Percentiles rank a stretch among this genome's conserved stretches.
phyloP scores from a whole-genome alignment of 192 early-diverging fungal species.

The Allomyces javanicus region DNA sequence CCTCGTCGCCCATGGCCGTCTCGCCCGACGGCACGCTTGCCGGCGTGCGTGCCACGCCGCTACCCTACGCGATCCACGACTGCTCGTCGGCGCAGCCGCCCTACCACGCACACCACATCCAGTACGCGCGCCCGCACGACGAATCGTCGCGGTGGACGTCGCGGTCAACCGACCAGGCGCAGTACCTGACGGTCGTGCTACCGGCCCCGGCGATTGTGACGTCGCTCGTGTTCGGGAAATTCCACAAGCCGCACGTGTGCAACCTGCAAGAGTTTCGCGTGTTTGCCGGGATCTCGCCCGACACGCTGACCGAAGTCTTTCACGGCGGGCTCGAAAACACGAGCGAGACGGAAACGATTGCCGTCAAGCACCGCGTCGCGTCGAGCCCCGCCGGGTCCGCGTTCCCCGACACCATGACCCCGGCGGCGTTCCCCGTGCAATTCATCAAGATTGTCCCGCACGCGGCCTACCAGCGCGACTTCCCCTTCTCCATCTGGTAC shows the following conservation, averaged over 20 bases:
- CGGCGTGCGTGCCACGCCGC: neutral
- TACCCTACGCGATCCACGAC: conserved; percentile 43
- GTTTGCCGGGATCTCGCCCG: conserved; percentile 58
- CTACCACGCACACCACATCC: conserved; percentile 72
- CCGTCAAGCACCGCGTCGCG: conserved; percentile 34
- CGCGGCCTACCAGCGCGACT: conserved; percentile 75
- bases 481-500: conserved; percentile 92
- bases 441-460: conserved; percentile 88
- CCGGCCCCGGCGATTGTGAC: conserved; percentile 55
- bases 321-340: conserved; percentile 34
- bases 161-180: conserved; percentile 66
- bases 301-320: conserved; percentile 11
- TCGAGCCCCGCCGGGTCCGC: no score
- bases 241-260: conserved; percentile 74
- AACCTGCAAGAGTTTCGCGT: conserved; percentile 96
- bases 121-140: conserved; percentile 61
- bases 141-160: conserved; percentile 83
- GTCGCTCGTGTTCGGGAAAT: conserved; percentile 85
- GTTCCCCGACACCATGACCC: neutral
- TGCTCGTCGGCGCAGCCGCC: conserved; percentile 68
- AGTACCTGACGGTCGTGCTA: conserved; percentile 81
- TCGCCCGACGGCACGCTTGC: no score
- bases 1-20: no score
- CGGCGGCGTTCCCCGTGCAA: conserved; percentile 61
- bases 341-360: conserved; percentile 68